These are phyloP conservation scores for Salinomyces thailandicus DNA, from an alignment of 2,329 filamentous ascomycete genomes.

Conservation along the genomic window DNA sequence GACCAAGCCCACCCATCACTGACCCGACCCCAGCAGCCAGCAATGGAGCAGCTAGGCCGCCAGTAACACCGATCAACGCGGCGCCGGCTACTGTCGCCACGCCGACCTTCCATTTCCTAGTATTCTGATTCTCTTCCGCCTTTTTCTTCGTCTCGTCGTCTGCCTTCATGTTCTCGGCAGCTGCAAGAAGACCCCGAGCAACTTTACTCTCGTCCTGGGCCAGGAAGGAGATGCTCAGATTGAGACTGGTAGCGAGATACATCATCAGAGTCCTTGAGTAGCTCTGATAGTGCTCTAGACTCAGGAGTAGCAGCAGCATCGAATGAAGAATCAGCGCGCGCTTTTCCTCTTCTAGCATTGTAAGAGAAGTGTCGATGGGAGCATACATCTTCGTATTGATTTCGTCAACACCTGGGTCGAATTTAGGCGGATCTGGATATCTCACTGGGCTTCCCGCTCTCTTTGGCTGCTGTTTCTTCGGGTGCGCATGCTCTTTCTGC, in stretches of 20 bases:
- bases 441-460: conserved; percentile 11
- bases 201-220: conserved; percentile 51
- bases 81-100: conserved; percentile 81
- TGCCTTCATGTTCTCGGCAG: conserved; percentile 66
- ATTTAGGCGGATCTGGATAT: conserved; percentile 15
- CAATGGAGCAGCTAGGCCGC: conserved; percentile 66
- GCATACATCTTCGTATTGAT: conserved; percentile 26
- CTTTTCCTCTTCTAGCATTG: conserved; percentile 26
- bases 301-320: conserved; percentile 28
- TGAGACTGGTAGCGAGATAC: conserved; percentile 25
- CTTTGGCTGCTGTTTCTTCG: conserved; percentile 15
- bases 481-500: conserved; percentile 29
- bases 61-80: conserved; percentile 72
- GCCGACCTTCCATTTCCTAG: conserved; percentile 69
- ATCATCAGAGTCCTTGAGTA: conserved; percentile 28
- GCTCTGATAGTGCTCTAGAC: conserved; percentile 29
- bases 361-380: conserved; percentile 28
- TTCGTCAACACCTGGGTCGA: conserved; percentile 22
- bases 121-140: conserved; percentile 53
- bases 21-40: conserved; percentile 69
- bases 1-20: conserved; percentile 64
- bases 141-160: conserved; percentile 67
- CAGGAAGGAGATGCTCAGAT: conserved; percentile 23
- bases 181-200: conserved; percentile 61
- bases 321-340: conserved; percentile 28